Conservation (phyloP, 1,139 yeast genomes). For the Blastobotrys apis region DNA sequence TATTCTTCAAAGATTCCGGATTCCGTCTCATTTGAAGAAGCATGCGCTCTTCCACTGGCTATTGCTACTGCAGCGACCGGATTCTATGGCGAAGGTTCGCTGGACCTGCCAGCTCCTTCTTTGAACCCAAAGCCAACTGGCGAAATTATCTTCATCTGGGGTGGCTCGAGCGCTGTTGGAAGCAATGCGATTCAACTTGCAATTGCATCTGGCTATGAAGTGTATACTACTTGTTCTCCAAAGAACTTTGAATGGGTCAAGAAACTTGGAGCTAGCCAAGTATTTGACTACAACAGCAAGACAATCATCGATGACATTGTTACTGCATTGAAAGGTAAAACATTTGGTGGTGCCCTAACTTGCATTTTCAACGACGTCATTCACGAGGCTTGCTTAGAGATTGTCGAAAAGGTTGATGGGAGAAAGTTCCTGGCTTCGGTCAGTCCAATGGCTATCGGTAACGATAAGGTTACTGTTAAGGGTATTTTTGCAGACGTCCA, state of each 20-base stretch:
- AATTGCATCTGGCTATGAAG: conserved; percentile 47
- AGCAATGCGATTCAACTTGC: conserved; percentile 54
- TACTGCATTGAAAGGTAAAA: neutral
- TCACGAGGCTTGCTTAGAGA: neutral
- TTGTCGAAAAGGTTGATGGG: neutral
- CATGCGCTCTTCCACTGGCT: conserved; percentile 1
- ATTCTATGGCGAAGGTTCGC: conserved; percentile 1
- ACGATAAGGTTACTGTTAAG: conserved; percentile 4
- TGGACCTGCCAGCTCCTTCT: conserved; percentile 3
- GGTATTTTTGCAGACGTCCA: neutral
- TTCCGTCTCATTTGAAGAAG: conserved; percentile 4
- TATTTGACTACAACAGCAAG: conserved; percentile 41
- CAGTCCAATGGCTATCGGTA: neutral
- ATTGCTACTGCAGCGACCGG: conserved; percentile 7
- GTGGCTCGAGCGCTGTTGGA: conserved; percentile 58
- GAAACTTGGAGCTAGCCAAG: conserved; percentile 54
- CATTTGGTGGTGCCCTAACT: too few species aligned
- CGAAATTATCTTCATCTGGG: conserved; percentile 42
- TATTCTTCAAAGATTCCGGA: conserved; percentile 3
- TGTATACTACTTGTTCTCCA: conserved; percentile 50
- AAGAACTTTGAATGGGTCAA: conserved; percentile 44
- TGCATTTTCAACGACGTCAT: too few species aligned
- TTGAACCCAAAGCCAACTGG: neutral
- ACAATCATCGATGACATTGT: neutral
- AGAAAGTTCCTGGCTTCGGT: neutral